Conservation (phyloP, 345 rosid genomes). For the Populus nigra region DNA sequence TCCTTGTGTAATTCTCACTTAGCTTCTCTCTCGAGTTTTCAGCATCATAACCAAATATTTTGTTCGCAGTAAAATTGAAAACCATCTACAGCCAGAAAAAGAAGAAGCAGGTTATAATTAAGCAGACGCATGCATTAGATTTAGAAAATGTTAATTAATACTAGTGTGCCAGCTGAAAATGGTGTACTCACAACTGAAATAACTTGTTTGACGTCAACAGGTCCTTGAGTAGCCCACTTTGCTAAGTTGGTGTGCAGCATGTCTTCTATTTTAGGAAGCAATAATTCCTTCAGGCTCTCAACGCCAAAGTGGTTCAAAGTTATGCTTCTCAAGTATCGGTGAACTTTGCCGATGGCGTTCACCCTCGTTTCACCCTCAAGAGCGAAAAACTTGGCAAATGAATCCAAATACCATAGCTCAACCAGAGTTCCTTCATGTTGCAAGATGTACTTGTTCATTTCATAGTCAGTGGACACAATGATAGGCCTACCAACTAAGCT, state of each 20-base stretch:
- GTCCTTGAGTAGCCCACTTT: background rate
- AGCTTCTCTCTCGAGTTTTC: slow-evolving; percentile 8
- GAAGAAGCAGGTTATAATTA: background rate
- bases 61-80: slow-evolving; percentile 23
- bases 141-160: background rate
- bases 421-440: slow-evolving; percentile 19
- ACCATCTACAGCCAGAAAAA: slow-evolving; percentile 19
- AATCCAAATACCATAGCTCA: slow-evolving; percentile 14
- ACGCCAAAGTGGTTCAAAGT: slow-evolving; percentile 20
- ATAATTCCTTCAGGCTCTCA: slow-evolving; percentile 14
- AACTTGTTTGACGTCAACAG: background rate
- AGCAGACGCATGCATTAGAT: background rate
- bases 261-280: slow-evolving; percentile 23
- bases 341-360: background rate
- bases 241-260: slow-evolving; percentile 5
- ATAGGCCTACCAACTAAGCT: background rate
- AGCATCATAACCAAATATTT: slow-evolving; percentile 21
- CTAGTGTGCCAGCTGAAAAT: too few relatives aligned
- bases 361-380: slow-evolving; percentile 12
- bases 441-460: slow-evolving; percentile 18
- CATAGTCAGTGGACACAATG: slow-evolving; percentile 25
- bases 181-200: slow-evolving; percentile 5
- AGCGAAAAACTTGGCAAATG: slow-evolving; percentile 14
- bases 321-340: slow-evolving; percentile 14
- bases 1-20: slow-evolving; percentile 11